Conservation (phyloP, 2,329 filamentous ascomycete species). For the Seiridium unicorne region DNA sequence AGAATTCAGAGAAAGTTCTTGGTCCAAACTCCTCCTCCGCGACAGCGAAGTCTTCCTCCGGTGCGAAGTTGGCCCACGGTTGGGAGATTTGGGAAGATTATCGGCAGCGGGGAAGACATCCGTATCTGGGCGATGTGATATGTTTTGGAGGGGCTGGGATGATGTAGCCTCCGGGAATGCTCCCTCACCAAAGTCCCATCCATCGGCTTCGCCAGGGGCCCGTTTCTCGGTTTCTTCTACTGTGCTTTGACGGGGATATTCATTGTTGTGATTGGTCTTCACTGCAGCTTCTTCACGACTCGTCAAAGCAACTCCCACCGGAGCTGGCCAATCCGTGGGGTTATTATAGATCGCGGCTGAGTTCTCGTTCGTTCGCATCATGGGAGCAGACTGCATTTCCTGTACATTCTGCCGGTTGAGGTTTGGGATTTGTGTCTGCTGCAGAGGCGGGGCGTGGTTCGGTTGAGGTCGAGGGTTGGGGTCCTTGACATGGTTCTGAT, state of each 20-base stretch:
- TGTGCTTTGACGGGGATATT: slow-evolving; percentile 38
- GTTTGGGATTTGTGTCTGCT: slow-evolving; percentile 30
- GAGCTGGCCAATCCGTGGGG: slow-evolving; percentile 24
- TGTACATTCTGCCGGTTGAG: slow-evolving; percentile 33
- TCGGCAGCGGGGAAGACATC: slow-evolving; percentile 85
- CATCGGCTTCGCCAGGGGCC: slow-evolving; percentile 59
- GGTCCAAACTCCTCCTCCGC: slow-evolving; percentile 68
- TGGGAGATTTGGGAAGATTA: slow-evolving; percentile 77
- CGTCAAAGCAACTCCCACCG: slow-evolving; percentile 19
- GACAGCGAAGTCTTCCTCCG: slow-evolving; percentile 79
- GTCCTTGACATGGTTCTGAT: slow-evolving; percentile 59
- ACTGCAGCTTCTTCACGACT: slow-evolving; percentile 22
- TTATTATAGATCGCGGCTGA: slow-evolving; percentile 38
- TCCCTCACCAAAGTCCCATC: slow-evolving; percentile 90
- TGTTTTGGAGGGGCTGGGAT: slow-evolving; percentile 41
- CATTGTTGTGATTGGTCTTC: slow-evolving; percentile 36
- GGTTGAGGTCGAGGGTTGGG: slow-evolving; percentile 51
- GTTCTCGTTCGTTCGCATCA: slow-evolving; percentile 52
- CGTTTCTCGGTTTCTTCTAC: slow-evolving; percentile 46
- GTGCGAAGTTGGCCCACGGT: slow-evolving; percentile 65
- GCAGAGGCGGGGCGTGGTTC: slow-evolving; percentile 56
- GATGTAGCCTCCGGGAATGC: slow-evolving; percentile 57
- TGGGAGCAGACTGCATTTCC: slow-evolving; percentile 45
- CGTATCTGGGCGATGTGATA: slow-evolving; percentile 72
- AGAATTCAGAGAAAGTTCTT: slow-evolving; percentile 53